These are phyloP conservation scores for Prunus kanzakura DNA, from an alignment of 306 rosid genomes.

Conservation along the genomic window DNA sequence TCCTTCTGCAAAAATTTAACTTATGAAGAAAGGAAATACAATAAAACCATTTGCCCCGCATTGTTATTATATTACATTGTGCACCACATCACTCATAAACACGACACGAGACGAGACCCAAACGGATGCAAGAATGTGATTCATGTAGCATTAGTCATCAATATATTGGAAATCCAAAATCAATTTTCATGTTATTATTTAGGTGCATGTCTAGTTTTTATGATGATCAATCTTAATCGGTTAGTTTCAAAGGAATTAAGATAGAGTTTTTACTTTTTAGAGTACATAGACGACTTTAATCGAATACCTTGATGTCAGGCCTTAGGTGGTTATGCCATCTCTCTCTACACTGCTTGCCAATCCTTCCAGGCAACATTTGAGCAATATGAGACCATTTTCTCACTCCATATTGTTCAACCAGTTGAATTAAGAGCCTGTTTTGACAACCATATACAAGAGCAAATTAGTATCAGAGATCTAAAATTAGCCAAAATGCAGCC, in stretches of 20 bases:
- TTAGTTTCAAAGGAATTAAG: too few species aligned
- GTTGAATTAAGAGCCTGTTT: conserved; percentile 63
- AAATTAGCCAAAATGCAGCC: not conserved
- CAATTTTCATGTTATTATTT: not conserved
- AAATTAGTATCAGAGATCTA: conserved; percentile 1
- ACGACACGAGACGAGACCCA: not conserved
- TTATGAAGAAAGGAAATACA: not conserved
- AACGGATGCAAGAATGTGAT: not conserved
- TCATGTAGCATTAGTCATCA: not conserved
- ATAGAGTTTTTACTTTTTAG: too few species aligned
- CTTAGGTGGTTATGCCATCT: conserved; percentile 96
- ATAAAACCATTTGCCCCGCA: not conserved
- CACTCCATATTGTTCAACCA: conserved; percentile 79
- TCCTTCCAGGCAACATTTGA: conserved; percentile 83
- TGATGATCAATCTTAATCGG: not conserved
- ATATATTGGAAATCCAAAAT: not conserved
- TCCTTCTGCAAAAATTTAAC: conserved; percentile 59
- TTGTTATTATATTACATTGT: not conserved
- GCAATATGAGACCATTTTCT: conserved; percentile 96
- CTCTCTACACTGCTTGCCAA: conserved; percentile 95
- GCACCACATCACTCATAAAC: not conserved
- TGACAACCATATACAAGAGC: not conserved
- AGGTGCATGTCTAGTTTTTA: not conserved
- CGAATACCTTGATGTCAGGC: conserved; percentile 85
- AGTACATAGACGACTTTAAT: not conserved